Conservation (phyloP, 805 yeast species). For the Ogataea sp. region DNA sequence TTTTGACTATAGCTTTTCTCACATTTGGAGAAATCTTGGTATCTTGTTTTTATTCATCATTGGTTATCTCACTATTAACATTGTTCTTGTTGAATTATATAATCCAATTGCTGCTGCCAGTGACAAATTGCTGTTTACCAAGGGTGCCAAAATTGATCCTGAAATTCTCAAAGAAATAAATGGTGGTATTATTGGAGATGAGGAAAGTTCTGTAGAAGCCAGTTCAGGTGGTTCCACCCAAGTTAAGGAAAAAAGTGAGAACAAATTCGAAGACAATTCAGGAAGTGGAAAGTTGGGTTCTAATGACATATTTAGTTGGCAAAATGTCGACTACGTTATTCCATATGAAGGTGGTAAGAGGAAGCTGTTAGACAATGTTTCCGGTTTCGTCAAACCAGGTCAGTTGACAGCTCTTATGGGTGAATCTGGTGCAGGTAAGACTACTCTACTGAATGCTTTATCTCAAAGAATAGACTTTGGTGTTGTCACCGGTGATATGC, state of each 20-base stretch:
- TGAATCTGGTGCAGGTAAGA: conserved; percentile 60
- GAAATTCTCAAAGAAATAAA: conserved; percentile 11
- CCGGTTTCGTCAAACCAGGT: conserved; percentile 44
- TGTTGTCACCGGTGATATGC: conserved; percentile 46
- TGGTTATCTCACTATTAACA: conserved; percentile 27
- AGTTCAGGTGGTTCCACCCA: conserved; percentile 10
- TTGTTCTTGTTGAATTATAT: conserved; percentile 22
- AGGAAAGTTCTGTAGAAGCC: conserved; percentile 21
- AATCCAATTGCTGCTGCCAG: conserved; percentile 22
- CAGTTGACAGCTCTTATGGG: conserved; percentile 56
- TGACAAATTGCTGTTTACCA: conserved; percentile 25
- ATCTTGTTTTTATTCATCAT: conserved; percentile 33
- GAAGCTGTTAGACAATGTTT: conserved; percentile 34
- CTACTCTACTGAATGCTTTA: conserved; percentile 45
- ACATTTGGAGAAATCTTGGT: conserved; percentile 78
- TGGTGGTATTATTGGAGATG: conserved; percentile 16
- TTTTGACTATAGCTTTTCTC: conserved; percentile 44
- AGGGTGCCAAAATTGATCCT: conserved; percentile 16
- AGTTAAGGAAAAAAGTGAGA: background rate
- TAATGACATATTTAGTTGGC: conserved; percentile 53
- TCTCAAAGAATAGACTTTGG: conserved; percentile 46
- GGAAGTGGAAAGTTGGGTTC: conserved; percentile 22
- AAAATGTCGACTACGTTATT: conserved; percentile 49
- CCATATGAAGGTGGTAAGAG: conserved; percentile 35
- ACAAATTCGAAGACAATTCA: conserved; percentile 8